phyloP scores from a whole-genome alignment of 2,329 filamentous ascomycete genomes.

The Pyrenophora teres region DNA sequence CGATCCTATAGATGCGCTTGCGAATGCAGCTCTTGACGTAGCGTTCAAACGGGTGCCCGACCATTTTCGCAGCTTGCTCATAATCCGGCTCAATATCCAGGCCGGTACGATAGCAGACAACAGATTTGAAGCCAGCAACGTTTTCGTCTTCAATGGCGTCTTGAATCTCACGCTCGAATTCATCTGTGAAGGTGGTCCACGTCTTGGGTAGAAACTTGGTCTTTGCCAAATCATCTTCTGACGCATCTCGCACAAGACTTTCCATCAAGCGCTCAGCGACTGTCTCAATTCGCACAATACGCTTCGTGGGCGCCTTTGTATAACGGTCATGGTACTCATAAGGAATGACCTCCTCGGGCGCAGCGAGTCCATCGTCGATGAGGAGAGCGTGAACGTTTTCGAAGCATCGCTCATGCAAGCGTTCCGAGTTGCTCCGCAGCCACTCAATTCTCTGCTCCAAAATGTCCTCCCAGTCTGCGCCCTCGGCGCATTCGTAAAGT shows the following conservation, averaged over 20 bases:
- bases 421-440: slow-evolving; percentile 54
- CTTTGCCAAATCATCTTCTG: slow-evolving; percentile 41
- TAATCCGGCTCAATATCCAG: slow-evolving; percentile 59
- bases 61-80: slow-evolving; percentile 42
- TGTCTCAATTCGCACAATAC: slow-evolving; percentile 78
- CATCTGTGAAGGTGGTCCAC: slow-evolving; percentile 53
- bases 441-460: slow-evolving; percentile 55
- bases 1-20: slow-evolving; percentile 57
- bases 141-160: slow-evolving; percentile 65
- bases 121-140: slow-evolving; percentile 80
- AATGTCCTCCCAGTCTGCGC: slow-evolving; percentile 65
- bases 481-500: slow-evolving; percentile 62
- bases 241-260: slow-evolving; percentile 50
- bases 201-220: slow-evolving; percentile 43
- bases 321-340: slow-evolving; percentile 66
- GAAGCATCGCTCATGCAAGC: slow-evolving; percentile 68
- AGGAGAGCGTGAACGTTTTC: slow-evolving; percentile 73
- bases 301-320: slow-evolving; percentile 66
- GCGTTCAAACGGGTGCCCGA: slow-evolving; percentile 47
- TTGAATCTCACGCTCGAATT: slow-evolving; percentile 60
- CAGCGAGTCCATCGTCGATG: slow-evolving; percentile 74
- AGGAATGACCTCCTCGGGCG: slow-evolving; percentile 59
- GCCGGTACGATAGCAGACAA: slow-evolving; percentile 81
- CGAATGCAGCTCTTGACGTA: slow-evolving; percentile 48
- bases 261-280: slow-evolving; percentile 68